Conservation (phyloP, 2,329 filamentous ascomycete species). For the Fusarium equiseti region DNA sequence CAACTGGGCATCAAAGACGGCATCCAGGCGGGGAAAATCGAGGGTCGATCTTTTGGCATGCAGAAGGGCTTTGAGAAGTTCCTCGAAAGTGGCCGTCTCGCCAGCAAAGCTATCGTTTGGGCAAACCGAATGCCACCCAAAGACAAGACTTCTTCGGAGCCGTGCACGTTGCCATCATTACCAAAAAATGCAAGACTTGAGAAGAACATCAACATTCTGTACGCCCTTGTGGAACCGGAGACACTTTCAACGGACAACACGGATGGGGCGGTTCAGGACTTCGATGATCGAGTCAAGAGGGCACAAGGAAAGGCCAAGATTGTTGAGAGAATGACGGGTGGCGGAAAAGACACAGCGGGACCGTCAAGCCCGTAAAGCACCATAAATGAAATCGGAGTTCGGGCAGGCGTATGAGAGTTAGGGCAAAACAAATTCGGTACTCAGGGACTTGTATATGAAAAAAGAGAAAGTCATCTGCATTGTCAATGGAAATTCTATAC, state of each 20-base stretch:
- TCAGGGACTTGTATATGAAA: slow-evolving; percentile 3
- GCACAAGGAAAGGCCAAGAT: slow-evolving; percentile 88
- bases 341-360: slow-evolving; percentile 34
- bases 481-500: slow-evolving; percentile 50
- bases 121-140: slow-evolving; percentile 70
- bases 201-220: slow-evolving; percentile 81
- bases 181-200: slow-evolving; percentile 73
- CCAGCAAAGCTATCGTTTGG: slow-evolving; percentile 87
- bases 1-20: slow-evolving; percentile 81
- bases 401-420: not conserved
- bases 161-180: slow-evolving; percentile 56
- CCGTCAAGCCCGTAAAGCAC: slow-evolving; percentile 8
- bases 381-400: slow-evolving; percentile 11
- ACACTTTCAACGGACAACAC: slow-evolving; percentile 84
- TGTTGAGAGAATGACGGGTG: slow-evolving; percentile 75
- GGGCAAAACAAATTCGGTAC: not conserved
- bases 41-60: slow-evolving; percentile 90
- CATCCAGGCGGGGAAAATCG: slow-evolving; percentile 79
- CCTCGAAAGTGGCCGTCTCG: slow-evolving; percentile 79
- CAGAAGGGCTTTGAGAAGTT: slow-evolving; percentile 97
- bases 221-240: slow-evolving; percentile 81
- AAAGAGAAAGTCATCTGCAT: slow-evolving; percentile 47
- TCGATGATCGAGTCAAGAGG: slow-evolving; percentile 88
- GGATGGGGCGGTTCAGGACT: slow-evolving; percentile 90
- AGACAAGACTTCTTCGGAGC: not conserved